Conservation (phyloP, 1,284 basidiomycete species). For the Apiotrichum porosum region DNA sequence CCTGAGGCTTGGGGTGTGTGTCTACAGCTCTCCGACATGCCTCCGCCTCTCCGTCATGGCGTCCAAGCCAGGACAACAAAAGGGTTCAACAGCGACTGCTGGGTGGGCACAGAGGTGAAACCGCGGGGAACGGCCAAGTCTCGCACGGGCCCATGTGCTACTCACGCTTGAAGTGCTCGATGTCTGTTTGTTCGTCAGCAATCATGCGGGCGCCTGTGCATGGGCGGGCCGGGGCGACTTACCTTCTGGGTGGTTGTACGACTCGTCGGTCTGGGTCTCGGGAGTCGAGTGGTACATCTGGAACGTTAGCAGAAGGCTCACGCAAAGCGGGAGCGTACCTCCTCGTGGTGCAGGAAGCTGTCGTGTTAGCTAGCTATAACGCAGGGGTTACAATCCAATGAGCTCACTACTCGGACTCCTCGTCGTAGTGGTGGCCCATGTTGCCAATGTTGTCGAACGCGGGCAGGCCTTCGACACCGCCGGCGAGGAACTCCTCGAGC, state of each 20-base stretch:
- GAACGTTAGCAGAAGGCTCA: background rate
- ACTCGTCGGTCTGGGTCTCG: constrained; percentile 92
- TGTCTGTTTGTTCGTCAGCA: constrained; percentile 23
- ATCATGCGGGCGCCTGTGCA: background rate
- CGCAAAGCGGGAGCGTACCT: constrained; percentile 39
- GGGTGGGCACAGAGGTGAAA: too few species aligned
- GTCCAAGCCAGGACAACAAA: too few species aligned
- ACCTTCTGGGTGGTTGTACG: constrained; percentile 90
- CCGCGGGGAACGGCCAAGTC: too few species aligned
- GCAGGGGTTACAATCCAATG: background rate
- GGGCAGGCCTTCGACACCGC: constrained; percentile 70
- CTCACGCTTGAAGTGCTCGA: constrained; percentile 42
- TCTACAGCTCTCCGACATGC: too few species aligned
- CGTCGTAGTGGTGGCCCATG: constrained; percentile 62
- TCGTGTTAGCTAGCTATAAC: background rate
- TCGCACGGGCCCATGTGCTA: too few species aligned
- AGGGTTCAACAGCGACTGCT: too few species aligned
- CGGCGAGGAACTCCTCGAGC: constrained; percentile 71
- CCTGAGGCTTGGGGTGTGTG: too few species aligned
- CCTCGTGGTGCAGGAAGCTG: constrained; percentile 85
- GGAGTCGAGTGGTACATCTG: constrained; percentile 87
- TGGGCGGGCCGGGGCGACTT: constrained; percentile 34
- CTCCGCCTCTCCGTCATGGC: too few species aligned
- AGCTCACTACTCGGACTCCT: constrained; percentile 52
- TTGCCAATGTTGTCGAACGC: constrained; percentile 61